Evolutionary conservation across 2,329 filamentous ascomycete species (phyloP), one percentile per base, ranked within the genome.

Genomic region (Zasmidium citrigriseum): DNA sequence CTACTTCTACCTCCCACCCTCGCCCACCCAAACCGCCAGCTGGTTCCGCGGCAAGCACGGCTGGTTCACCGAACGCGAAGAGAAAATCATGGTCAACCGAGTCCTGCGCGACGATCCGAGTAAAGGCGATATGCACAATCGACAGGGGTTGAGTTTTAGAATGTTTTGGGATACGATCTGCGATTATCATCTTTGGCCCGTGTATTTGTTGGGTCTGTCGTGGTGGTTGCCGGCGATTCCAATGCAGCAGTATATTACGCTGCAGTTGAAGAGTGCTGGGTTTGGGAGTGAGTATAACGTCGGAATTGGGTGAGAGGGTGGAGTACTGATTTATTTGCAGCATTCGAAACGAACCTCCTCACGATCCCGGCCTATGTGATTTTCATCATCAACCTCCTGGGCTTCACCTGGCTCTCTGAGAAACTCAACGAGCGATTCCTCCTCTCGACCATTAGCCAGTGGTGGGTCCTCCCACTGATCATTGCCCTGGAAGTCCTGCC

Each of bases 21-120:
- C 86, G 0, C 89, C 89, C 0, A 88, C 86, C 0, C 81, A 86
- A 54, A 91, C 89, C 4, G 83, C 81, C 10, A 81, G 82, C 18
- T 72, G 79, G 44, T 81, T 90, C 60, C 85, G 83, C 46, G 83
- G 85, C 2, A 85, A 84, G 53, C 38, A 65, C 16, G 87, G 87
- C 4, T 88, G 84, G 82, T 88, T 88, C 69, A 82, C 67, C 2
- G 82, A 86, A 46, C 79, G 78, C 1, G 86, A 87, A 58, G 84
- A 88, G 65, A 76, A 77, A 52, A 88, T 89, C 65, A 82, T 88
- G 65, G 84, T 88, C 18, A 88, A 88, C 64, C 77, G 86, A 1
- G 75, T 85, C 14, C 74, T 86, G 1, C 81, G 86, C 1, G 86
- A 89, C 47, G 86, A 87, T 66, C 83, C 83, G 0, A 79, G 77